Percentiles rank a stretch among this genome's conserved stretches.
Evolutionary conservation across 306 rosid genomes (phyloP).

Genomic region (Morella rubra): DNA sequence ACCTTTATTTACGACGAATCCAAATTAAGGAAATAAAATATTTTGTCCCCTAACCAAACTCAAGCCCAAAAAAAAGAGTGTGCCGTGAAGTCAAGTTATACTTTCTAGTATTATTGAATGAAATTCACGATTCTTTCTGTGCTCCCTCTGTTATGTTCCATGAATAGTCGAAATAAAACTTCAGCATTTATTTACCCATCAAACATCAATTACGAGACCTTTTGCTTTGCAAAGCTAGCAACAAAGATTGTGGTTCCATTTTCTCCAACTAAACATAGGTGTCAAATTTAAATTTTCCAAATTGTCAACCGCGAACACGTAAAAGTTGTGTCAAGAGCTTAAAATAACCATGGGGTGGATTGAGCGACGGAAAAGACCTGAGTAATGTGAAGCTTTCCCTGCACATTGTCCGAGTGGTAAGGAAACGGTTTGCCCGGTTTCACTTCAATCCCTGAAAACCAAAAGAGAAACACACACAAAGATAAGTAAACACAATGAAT

Average conservation of each 20-base stretch:
- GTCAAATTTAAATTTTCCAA: no score
- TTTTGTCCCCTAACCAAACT: not conserved
- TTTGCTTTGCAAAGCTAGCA: not conserved
- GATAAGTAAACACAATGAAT: not conserved
- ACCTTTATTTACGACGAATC: not conserved
- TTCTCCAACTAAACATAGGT: no score
- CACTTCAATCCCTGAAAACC: constrained; percentile 70
- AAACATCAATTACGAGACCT: not conserved
- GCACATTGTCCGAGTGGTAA: constrained; percentile 65
- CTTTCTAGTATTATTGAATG: not conserved
- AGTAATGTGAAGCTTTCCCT: constrained; percentile 74
- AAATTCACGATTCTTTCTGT: not conserved
- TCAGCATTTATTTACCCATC: not conserved
- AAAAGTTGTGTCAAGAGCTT: not conserved
- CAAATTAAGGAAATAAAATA: not conserved
- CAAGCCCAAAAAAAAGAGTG: not conserved
- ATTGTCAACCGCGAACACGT: not conserved
- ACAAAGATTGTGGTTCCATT: no score
- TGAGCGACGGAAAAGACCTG: constrained; percentile 51
- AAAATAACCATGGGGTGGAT: not conserved
- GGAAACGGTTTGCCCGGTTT: constrained; percentile 69
- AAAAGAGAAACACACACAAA: not conserved
- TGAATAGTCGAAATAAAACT: not conserved
- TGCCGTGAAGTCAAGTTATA: not conserved
- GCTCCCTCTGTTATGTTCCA: not conserved